Evolutionary conservation across 2,329 filamentous ascomycete genomes (phyloP).

Genomic region (Fusarium temperatum): DNA sequence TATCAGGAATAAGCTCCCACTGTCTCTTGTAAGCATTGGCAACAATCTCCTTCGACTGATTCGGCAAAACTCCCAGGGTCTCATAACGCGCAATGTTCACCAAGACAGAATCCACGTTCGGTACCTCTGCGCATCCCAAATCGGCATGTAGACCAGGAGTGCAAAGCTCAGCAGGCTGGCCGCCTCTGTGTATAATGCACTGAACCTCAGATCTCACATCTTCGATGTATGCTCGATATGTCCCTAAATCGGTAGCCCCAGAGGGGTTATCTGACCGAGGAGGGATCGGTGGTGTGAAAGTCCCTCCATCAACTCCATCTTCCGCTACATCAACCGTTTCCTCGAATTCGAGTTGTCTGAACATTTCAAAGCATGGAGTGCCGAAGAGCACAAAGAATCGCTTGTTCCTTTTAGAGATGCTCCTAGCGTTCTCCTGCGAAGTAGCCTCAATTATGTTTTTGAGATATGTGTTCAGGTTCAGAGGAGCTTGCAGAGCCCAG

Average conservation of each 20-base stretch:
- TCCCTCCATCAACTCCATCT: slow-evolving; percentile 52
- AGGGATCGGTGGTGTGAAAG: slow-evolving; percentile 48
- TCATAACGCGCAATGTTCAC: slow-evolving; percentile 48
- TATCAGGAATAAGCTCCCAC: slow-evolving; percentile 49
- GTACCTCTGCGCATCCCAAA: slow-evolving; percentile 46
- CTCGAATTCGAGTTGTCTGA: slow-evolving; percentile 59
- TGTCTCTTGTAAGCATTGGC: slow-evolving; percentile 53
- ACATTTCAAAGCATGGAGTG: slow-evolving; percentile 58
- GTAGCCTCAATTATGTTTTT: slow-evolving; percentile 57
- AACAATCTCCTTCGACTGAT: slow-evolving; percentile 47
- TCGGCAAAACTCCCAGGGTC: slow-evolving; percentile 50
- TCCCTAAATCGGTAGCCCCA: slow-evolving; percentile 50
- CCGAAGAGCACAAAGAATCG: slow-evolving; percentile 64
- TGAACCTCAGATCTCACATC: slow-evolving; percentile 61
- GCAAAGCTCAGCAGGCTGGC: slow-evolving; percentile 47
- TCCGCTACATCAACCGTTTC: slow-evolving; percentile 50
- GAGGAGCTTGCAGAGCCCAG: slow-evolving; percentile 52
- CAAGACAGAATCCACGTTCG: slow-evolving; percentile 38
- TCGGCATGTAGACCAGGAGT: slow-evolving; percentile 45
- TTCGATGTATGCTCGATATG: slow-evolving; percentile 58
- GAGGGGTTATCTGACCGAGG: slow-evolving; percentile 47
- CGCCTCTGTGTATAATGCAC: slow-evolving; percentile 50
- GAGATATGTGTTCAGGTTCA: slow-evolving; percentile 61
- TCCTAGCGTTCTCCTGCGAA: slow-evolving; percentile 49
- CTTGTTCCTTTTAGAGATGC: slow-evolving; percentile 66